phyloP scores from a whole-genome alignment of 176 grass and related monocot species.

The Musa schizocarpa region DNA sequence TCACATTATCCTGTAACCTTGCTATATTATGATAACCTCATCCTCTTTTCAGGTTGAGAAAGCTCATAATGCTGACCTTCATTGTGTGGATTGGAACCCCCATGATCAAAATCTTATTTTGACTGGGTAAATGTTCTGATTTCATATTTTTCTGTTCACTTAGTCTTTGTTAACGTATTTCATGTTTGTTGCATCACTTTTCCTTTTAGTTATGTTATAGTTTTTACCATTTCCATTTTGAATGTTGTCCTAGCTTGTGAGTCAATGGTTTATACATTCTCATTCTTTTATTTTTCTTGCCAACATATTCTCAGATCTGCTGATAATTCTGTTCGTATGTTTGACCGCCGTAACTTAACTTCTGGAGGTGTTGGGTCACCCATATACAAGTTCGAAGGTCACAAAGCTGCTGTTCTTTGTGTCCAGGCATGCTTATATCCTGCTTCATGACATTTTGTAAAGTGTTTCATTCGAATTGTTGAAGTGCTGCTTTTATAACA shows the following conservation, averaged over 20 bases:
- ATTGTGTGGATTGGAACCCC: conserved; percentile 88
- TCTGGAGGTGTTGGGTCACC: conserved; percentile 45
- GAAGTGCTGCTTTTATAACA: neutral
- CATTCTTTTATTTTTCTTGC: neutral
- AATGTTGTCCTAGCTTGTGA: neutral
- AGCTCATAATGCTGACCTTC: conserved; percentile 83
- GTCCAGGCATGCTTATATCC: conserved; percentile 50
- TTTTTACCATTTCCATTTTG: neutral
- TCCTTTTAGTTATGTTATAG: neutral
- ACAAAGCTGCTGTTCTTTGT: conserved; percentile 86
- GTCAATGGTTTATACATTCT: neutral
- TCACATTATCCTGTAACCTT: neutral
- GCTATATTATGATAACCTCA: neutral
- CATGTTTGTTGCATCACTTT: neutral
- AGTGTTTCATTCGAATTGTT: neutral
- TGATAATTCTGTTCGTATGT: conserved; percentile 85
- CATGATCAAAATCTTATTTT: conserved; percentile 76
- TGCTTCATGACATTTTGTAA: neutral
- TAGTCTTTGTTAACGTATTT: neutral
- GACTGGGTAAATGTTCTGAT: conserved; percentile 52
- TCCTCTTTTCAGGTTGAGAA: conserved; percentile 55
- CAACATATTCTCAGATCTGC: conserved; percentile 51
- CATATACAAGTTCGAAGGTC: conserved; percentile 74
- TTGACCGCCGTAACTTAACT: conserved; percentile 71
- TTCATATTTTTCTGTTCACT: neutral